A percentile compares a stretch with the other conserved stretches of the same genome.
phyloP scores from a whole-genome alignment of 768 basidiomycete genomes.

The Kwoniella heveanensis region DNA sequence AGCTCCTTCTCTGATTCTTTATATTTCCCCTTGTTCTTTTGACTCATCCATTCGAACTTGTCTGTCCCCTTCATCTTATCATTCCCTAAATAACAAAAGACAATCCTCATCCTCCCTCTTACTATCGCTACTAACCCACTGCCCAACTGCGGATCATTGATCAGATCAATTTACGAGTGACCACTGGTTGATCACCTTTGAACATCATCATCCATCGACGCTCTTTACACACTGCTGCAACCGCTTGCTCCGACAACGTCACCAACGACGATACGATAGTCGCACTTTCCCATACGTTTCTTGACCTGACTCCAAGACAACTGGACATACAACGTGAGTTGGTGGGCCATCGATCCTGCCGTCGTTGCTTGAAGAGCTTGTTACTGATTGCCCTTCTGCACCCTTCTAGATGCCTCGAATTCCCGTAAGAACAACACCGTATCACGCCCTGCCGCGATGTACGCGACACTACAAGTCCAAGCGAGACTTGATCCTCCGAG shows the following conservation, averaged over 20 bases:
- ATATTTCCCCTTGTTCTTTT: neutral
- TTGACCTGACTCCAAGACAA: neutral
- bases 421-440: conserved; percentile 56
- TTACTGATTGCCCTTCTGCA: neutral
- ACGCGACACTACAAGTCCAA: conserved; percentile 57
- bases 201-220: conserved; percentile 15
- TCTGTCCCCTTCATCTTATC: neutral
- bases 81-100: neutral
- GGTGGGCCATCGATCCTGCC: too few species aligned
- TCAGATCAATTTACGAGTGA: conserved; percentile 1
- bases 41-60: neutral
- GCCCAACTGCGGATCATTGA: conserved; percentile 17
- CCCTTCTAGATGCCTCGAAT: conserved; percentile 55
- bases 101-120: neutral
- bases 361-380: too few species aligned
- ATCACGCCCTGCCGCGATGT: conserved; percentile 55
- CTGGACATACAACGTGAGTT: conserved; percentile 2
- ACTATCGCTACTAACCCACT: conserved; percentile 10
- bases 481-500: conserved; percentile 55
- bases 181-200: conserved; percentile 21
- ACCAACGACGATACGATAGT: conserved; percentile 7
- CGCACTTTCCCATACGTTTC: too few species aligned
- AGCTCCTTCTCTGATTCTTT: conserved; percentile 6
- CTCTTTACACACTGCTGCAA: conserved; percentile 5
- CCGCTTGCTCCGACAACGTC: neutral